Base-by-base conservation (phyloP, 805 yeast genomes). In the Candida maesae region DNA sequence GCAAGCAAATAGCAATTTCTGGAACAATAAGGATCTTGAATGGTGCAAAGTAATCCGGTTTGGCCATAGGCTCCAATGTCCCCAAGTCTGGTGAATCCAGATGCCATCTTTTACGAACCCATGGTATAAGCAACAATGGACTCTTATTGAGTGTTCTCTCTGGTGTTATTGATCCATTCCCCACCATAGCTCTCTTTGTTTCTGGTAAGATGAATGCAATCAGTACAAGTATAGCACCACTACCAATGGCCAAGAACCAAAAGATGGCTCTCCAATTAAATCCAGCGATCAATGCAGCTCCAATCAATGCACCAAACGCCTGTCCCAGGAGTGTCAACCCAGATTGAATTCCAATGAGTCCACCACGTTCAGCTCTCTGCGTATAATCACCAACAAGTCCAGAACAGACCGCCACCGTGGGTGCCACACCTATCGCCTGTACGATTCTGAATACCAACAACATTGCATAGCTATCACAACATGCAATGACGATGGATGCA, bases 371-470 rank as follows among this genome's bases (percentile, higher is more conserved):
- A 9, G 67, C 70, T 19, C 81, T 66, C 0, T 79, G 72, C 2
- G 88, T 78, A 18, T 81, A 64, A 63, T 88, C 96, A 9, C 89
- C 91, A 40, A 84, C 74, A 0, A 81, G 71, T 1, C 93, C 93
- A 2, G 81, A 70, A 28, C 73, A 70, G 2, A 87, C 71, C 2
- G 95, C 79, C 18, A 87, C 74, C 2, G 86, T 74, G 0, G 95
- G 88, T 0, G 93, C 80, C 5, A 81, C 80, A 12, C 85, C 88
- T 7, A 81, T 70, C 0, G 95, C 89, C 54, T 86, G 90, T n/a
- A 84, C 49, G 59, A 87, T 77, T 46, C 96, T 64, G 25, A 88
- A 63, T 2, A 81, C 74, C 6, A 84, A 61, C n/a, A 88, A 63
- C 18, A 78, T 67, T 63, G 84, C 75, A 55, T 78, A 84, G 1